These are phyloP conservation scores for Scytalidium lignicola DNA, from an alignment of 2,329 filamentous ascomycete genomes.

Conservation along the genomic window DNA sequence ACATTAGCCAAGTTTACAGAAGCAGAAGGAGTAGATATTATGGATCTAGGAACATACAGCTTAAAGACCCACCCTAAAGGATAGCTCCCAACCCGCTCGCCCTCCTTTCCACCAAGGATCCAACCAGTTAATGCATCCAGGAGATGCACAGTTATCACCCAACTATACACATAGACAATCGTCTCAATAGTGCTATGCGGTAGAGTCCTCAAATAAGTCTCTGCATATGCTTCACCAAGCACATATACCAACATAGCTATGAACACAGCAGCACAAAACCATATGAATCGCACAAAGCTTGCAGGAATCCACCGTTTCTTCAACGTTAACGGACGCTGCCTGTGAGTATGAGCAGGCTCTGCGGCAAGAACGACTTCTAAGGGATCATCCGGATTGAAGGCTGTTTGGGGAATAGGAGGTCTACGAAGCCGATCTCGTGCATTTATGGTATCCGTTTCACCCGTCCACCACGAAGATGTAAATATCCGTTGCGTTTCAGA, in stretches of 20 bases:
- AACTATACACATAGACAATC: conserved; percentile 65
- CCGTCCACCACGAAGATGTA: conserved; percentile 61
- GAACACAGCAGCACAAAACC: conserved; percentile 61
- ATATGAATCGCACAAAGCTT: conserved; percentile 63
- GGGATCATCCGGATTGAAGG: conserved; percentile 26
- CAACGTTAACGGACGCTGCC: conserved; percentile 15
- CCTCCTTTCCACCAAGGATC: conserved; percentile 61
- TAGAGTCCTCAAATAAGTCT: conserved; percentile 62
- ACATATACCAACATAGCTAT: conserved; percentile 62
- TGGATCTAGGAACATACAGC: conserved; percentile 40
- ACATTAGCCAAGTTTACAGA: conserved; percentile 4
- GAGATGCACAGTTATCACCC: conserved; percentile 61
- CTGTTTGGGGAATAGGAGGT: conserved; percentile 30
- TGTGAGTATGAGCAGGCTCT: conserved; percentile 10
- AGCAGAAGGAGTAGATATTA: not conserved
- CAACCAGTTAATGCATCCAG: conserved; percentile 61
- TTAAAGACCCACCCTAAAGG: conserved; percentile 69
- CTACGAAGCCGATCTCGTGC: conserved; percentile 34
- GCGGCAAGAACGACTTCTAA: conserved; percentile 24
- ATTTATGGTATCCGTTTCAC: conserved; percentile 41
- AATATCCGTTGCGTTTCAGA: conserved; percentile 66
- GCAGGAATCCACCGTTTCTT: conserved; percentile 51
- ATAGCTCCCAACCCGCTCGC: conserved; percentile 63
- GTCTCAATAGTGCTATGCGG: conserved; percentile 63
- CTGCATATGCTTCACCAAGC: conserved; percentile 63